phyloP scores from a whole-genome alignment of 768 basidiomycete genomes.

The Trametes cingulata region DNA sequence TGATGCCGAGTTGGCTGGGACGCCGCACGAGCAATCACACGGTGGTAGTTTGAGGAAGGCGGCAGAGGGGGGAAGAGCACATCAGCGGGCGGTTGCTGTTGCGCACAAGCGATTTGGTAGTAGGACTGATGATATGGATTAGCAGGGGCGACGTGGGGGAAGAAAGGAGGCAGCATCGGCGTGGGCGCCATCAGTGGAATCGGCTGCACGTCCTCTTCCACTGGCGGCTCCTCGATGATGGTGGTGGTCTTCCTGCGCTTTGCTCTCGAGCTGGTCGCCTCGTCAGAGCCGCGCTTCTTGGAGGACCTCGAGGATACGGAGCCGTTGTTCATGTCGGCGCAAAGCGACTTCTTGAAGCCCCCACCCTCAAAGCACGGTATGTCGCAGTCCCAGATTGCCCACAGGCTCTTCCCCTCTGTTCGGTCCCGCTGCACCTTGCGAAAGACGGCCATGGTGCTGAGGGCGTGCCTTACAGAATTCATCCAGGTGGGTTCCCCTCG shows the following conservation, averaged over 20 bases:
- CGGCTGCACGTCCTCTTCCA: conserved; percentile 11
- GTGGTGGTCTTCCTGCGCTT: conserved; percentile 34
- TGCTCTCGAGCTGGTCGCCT: conserved; percentile 21
- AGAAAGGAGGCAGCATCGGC: conserved; percentile 32
- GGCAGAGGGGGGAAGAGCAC: conserved; percentile 77
- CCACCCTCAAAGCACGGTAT: conserved; percentile 82
- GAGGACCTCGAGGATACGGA: conserved; percentile 33
- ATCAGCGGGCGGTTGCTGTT: conserved; percentile 55
- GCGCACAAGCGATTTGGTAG: conserved; percentile 57
- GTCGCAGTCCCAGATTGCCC: conserved; percentile 86
- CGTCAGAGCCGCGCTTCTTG: conserved; percentile 40
- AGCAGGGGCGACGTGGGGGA: conserved; percentile 26
- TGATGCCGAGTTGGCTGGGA: conserved; percentile 8
- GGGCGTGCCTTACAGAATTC: conserved; percentile 96
- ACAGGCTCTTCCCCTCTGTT: conserved; percentile 77
- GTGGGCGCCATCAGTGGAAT: conserved; percentile 22
- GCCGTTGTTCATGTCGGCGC: conserved; percentile 42
- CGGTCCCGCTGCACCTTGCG: conserved; percentile 81
- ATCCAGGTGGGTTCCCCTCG: conserved; percentile 95
- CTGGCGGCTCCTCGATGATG: conserved; percentile 8
- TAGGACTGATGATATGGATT: conserved; percentile 74
- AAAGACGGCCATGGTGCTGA: conserved; percentile 90
- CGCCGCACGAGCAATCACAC: conserved; percentile 18
- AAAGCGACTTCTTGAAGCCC: conserved; percentile 70
- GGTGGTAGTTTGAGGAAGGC: conserved; percentile 45